Evolutionary conservation across 2,329 filamentous ascomycete species (phyloP).

Genomic region (Paraconiothyrium sp.): DNA sequence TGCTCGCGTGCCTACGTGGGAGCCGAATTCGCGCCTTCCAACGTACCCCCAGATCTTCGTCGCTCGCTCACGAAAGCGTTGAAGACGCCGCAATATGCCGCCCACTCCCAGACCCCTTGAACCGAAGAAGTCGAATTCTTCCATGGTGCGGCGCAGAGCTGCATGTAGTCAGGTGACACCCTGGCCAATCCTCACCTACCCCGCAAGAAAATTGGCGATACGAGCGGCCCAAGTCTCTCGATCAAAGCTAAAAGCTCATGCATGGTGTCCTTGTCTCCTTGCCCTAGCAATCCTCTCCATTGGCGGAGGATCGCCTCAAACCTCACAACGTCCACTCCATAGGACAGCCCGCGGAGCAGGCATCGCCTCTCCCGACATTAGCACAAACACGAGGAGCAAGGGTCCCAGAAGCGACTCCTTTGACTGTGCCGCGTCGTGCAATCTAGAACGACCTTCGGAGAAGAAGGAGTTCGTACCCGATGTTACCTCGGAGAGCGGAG

Average conservation of each 20-base stretch:
- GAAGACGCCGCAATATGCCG: neutral
- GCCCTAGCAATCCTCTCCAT: neutral
- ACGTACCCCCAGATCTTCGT: neutral
- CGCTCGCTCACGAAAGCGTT: neutral
- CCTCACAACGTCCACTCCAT: constrained; percentile 4
- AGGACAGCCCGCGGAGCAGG: neutral
- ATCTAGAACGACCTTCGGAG: neutral
- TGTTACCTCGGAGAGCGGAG: neutral
- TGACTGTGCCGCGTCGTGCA: neutral
- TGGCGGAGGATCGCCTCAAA: constrained; percentile 3
- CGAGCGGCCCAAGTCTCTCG: constrained; percentile 52
- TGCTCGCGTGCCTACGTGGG: too few relatives aligned
- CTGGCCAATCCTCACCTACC: neutral
- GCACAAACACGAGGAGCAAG: neutral
- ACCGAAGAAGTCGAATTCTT: neutral
- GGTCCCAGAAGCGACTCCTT: neutral
- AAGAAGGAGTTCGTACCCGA: neutral
- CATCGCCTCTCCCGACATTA: constrained; percentile 4
- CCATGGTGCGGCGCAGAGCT: constrained; percentile 4
- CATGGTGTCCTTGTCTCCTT: neutral
- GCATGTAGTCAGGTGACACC: constrained; percentile 1
- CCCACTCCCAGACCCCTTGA: neutral
- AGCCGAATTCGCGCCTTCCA: neutral
- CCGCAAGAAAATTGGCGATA: neutral
- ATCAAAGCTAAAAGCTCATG: constrained; percentile 15